Conservation (phyloP, 352 stramenopile genomes). For the Proteromonas lacertae region DNA sequence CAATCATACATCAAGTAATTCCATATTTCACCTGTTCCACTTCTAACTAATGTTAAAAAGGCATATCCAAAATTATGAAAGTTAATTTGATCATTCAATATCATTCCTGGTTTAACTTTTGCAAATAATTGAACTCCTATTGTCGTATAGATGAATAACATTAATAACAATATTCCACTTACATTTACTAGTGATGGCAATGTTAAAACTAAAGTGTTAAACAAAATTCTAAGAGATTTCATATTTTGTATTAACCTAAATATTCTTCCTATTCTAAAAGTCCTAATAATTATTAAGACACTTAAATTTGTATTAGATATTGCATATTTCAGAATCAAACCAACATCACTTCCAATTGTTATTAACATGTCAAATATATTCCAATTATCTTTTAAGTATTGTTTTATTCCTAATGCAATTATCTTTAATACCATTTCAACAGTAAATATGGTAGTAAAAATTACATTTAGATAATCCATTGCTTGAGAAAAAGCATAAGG, state of each 20-base stretch:
- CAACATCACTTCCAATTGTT: not conserved
- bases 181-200: not conserved
- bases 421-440: constrained; percentile 39
- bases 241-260: not conserved
- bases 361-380: not conserved
- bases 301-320: not conserved
- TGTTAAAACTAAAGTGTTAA: not conserved
- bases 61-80: not conserved
- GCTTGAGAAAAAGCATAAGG: not conserved
- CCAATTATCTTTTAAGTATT: not conserved
- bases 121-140: not conserved
- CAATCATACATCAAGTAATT: not conserved
- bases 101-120: not conserved
- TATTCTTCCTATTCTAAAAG: not conserved
- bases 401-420: constrained; percentile 9
- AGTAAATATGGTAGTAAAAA: constrained; percentile 25
- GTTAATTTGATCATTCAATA: not conserved
- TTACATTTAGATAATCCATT: not conserved
- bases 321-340: not conserved
- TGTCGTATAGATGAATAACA: not conserved
- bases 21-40: not conserved
- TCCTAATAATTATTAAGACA: not conserved
- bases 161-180: not conserved
- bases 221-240: not conserved
- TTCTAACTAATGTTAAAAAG: not conserved